phyloP scores from a whole-genome alignment of 768 basidiomycete genomes.

The Dictyophora rubrovolvata region DNA sequence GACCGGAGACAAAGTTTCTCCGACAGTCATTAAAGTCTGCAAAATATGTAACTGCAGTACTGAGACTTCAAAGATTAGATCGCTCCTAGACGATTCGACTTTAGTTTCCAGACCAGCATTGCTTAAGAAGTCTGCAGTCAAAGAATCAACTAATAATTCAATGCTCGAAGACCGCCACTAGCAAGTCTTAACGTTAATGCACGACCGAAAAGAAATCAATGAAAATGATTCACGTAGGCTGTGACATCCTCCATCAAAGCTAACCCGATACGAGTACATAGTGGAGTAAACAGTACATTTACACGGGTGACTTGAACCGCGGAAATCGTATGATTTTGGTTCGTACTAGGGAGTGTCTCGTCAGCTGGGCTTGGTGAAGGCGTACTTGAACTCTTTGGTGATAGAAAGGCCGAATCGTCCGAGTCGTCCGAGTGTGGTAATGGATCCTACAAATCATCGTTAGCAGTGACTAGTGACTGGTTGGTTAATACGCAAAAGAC shows the following conservation, averaged over 20 bases:
- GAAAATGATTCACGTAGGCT: constrained; percentile 29
- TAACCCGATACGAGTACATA: constrained; percentile 35
- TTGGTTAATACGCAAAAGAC: background rate
- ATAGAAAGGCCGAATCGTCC: background rate
- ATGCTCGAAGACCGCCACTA: constrained; percentile 24
- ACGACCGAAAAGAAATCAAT: background rate
- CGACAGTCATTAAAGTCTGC: constrained; percentile 35
- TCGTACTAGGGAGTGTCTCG: background rate
- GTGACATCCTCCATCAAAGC: constrained; percentile 39
- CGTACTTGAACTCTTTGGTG: background rate
- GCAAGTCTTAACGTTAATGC: constrained; percentile 8
- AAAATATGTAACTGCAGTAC: constrained; percentile 31
- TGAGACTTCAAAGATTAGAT: constrained; percentile 35
- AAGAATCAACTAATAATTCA: constrained; percentile 29
- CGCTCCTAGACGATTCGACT: constrained; percentile 14
- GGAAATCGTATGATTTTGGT: background rate
- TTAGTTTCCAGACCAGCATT: constrained; percentile 18
- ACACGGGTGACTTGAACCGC: constrained; percentile 13
- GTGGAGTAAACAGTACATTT: constrained; percentile 43
- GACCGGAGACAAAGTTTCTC: constrained; percentile 21
- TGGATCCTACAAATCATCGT: background rate
- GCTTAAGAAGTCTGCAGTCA: constrained; percentile 33
- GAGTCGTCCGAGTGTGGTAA: background rate
- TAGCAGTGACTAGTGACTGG: background rate
- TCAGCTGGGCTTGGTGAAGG: background rate